These are phyloP conservation scores for Alternaria arbusti DNA, from an alignment of 2,329 filamentous ascomycete genomes.

Conservation along the genomic window DNA sequence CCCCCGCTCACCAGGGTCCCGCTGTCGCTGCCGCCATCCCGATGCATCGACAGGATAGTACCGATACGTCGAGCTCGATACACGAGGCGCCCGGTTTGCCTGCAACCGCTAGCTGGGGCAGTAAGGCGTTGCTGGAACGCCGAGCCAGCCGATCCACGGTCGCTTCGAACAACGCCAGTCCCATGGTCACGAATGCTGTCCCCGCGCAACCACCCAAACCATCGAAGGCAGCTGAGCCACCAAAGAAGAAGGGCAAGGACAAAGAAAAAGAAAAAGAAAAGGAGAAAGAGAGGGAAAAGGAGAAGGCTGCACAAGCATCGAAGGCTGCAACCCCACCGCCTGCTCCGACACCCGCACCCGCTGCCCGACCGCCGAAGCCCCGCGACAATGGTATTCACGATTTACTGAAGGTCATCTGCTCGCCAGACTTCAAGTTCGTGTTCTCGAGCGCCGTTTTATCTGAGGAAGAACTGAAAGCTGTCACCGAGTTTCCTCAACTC, in stretches of 20 bases:
- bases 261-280: slow-evolving; percentile 31
- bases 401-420: slow-evolving; percentile 49
- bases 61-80: slow-evolving; percentile 68
- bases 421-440: slow-evolving; percentile 59
- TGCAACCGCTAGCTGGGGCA: slow-evolving; percentile 92
- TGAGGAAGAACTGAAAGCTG: slow-evolving; percentile 58
- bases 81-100: slow-evolving; percentile 86
- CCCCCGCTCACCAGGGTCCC: slow-evolving; percentile 57
- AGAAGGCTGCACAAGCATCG: slow-evolving; percentile 34
- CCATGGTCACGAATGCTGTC: slow-evolving; percentile 63
- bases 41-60: slow-evolving; percentile 79
- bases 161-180: slow-evolving; percentile 80
- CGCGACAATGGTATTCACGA: slow-evolving; percentile 39
- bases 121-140: slow-evolving; percentile 70
- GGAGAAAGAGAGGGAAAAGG: slow-evolving; percentile 28
- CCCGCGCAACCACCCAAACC: slow-evolving; percentile 44
- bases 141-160: slow-evolving; percentile 82
- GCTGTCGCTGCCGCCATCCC: slow-evolving; percentile 61
- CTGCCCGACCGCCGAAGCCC: slow-evolving; percentile 23
- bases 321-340: slow-evolving; percentile 34
- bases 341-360: slow-evolving; percentile 20
- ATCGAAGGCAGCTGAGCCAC: slow-evolving; percentile 36
- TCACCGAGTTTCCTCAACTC: slow-evolving; percentile 72
- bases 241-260: slow-evolving; percentile 38
- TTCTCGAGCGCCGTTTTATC: slow-evolving; percentile 55